These are phyloP conservation scores for Rhynchospora tenuis DNA, from an alignment of 176 grass and related monocot species.

Conservation along the genomic window DNA sequence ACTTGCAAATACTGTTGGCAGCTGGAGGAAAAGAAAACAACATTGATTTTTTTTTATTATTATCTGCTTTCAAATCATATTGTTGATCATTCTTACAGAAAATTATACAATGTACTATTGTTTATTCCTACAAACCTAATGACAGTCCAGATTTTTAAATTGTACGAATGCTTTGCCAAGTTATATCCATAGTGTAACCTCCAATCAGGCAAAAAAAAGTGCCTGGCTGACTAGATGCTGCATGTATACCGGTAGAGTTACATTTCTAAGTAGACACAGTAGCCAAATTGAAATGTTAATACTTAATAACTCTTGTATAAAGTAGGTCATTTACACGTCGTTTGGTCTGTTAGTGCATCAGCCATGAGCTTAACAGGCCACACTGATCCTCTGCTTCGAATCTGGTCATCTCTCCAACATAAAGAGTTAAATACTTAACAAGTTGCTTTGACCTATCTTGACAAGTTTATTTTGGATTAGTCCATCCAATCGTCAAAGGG, in stretches of 20 bases:
- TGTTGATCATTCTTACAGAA: neutral
- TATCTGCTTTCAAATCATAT: too few relatives aligned
- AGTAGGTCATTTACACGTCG: too few relatives aligned
- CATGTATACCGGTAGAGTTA: neutral
- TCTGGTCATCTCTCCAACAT: too few relatives aligned
- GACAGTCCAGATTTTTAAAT: neutral
- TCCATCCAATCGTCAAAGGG: too few relatives aligned
- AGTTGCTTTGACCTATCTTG: too few relatives aligned
- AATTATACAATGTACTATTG: neutral
- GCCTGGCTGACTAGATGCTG: neutral
- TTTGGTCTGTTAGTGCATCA: too few relatives aligned
- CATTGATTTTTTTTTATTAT: constrained; percentile 54
- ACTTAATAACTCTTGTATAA: too few relatives aligned
- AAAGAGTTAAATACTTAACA: too few relatives aligned
- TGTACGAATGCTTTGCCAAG: neutral
- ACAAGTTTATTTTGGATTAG: too few relatives aligned
- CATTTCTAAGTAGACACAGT: neutral
- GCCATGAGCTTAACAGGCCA: too few relatives aligned
- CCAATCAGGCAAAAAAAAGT: neutral
- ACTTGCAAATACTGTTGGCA: constrained; percentile 19
- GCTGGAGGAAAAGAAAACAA: constrained; percentile 42
- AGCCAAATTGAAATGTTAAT: neutral
- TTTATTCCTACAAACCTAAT: neutral
- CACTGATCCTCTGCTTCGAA: too few relatives aligned
- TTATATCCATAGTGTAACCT: neutral